Base-by-base conservation (phyloP, 495 filamentous ascomycete species). In the Filosporella fistucella region DNA sequence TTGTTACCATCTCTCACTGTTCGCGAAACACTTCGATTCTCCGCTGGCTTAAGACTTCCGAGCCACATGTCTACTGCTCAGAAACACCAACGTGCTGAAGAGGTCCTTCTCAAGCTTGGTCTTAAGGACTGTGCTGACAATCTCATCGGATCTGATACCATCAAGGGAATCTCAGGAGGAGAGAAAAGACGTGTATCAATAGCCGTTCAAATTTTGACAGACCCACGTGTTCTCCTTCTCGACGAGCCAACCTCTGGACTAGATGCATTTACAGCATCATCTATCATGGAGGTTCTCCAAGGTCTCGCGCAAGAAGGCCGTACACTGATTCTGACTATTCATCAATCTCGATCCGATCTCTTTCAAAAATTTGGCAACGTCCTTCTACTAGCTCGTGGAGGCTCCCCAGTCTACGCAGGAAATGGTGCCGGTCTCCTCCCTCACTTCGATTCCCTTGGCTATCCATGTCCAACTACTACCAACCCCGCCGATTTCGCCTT, bases 401-500 rank as follows among this genome's bases (percentile, higher is more conserved):
- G 81, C 4, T 70, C 72, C 42, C 73, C 76, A 5, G 80, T 84
- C 9, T 88, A 87, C 58, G 72, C 81, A 7, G 85, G 85, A 1
- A 63, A 66, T n/a, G 81, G 73, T 2, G 61, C 66, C n/a, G 64
- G 71, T 3, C 87, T 89, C 80, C 68, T 88, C 3, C 58, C 72
- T 0, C 78, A 88, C 57, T 86, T 89, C 51, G 58, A 63, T 2
- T 51, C 56, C 3, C 62, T 83, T 8, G 82, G 82, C 3, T 76
- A 80, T 49, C 56, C 75, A 10, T 88, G 85, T 58, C 81, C 83
- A 4, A 65, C 65, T 17, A 76, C 76, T 42, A 84, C 81, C 14
- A 90, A 88, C 47, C 84, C 85, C 2, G 83, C 86, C 2, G 86
- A 89, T 57, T 88, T 88, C 49, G 83, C 82, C 3, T 66, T 89